Conservation (phyloP, 1,139 yeast species). For the Keqinozyma sinolaborantium region DNA sequence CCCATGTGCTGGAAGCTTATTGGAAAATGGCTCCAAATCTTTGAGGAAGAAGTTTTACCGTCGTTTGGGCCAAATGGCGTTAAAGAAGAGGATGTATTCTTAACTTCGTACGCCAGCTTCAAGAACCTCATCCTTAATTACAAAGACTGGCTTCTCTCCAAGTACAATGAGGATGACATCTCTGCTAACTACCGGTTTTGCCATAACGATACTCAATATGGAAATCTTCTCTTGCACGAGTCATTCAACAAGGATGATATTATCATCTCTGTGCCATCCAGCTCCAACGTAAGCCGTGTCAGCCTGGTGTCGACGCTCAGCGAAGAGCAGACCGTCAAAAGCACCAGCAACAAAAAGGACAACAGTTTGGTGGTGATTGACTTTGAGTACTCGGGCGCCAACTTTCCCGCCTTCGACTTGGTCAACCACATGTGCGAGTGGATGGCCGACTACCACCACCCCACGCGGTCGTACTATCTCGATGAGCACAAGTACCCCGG, state of each 20-base stretch:
- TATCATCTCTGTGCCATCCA: constrained; percentile 22
- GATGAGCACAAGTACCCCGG: constrained; percentile 61
- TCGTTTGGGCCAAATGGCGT: constrained; percentile 20
- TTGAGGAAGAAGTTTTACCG: constrained; percentile 38
- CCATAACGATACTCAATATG: constrained; percentile 95
- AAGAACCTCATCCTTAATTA: constrained; percentile 46
- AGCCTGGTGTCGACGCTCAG: constrained; percentile 6
- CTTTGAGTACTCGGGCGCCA: constrained; percentile 95
- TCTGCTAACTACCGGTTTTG: constrained; percentile 66
- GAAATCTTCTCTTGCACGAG: constrained; percentile 64
- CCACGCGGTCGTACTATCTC: constrained; percentile 55
- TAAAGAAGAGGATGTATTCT: constrained; percentile 41
- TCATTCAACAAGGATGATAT: constrained; percentile 33
- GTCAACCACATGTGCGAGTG: constrained; percentile 91
- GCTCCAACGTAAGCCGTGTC: constrained; percentile 1
- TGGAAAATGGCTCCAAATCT: constrained; percentile 64
- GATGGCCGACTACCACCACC: constrained; percentile 91
- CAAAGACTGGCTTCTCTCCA: constrained; percentile 57
- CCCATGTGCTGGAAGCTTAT: constrained; percentile 73
- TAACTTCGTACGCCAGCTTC: constrained; percentile 49
- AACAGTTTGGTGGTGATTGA: constrained; percentile 86
- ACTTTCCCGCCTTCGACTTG: constrained; percentile 83
- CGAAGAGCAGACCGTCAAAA: constrained; percentile 19
- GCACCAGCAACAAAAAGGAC: constrained; percentile 47
- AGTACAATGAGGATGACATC: constrained; percentile 45